Base-by-base conservation (phyloP, 441 rosid species). In the Aleurites moluccanus region DNA sequence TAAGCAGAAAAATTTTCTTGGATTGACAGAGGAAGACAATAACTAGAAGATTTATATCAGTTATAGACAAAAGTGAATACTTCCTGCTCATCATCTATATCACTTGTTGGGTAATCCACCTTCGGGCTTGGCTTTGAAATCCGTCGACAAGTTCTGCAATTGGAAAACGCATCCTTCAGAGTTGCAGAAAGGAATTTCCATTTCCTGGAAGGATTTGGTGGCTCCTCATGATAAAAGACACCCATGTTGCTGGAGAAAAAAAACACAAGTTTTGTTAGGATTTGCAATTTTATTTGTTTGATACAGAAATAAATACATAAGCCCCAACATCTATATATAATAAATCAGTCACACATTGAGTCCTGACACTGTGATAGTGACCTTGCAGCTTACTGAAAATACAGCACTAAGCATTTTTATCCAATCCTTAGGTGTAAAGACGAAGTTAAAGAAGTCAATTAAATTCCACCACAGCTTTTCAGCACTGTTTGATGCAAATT, bases 101-200 rank as follows among this genome's bases (percentile, higher is more conserved):
- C 92, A 42, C 72, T 84, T 42, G 73, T 52, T 66, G 77, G 69
- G 62, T 78, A 33, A 14, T 86, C 88, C 67, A 85, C 86, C 66
- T 84, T 84, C 0, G 85, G 87, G 67, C 83, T 77, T 3, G 88
- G 80, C 70, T 35, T 64, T 0, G 86, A 78, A 77, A 85, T 67
- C 75, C 77, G 78, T 15, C 89, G 81, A 81, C 88, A 88, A 65
- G 64, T 78, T 63, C 75, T 80, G 80, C 97, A 94, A 67, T 78
- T 83, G 52, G 85, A 84, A 75, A 94, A 85, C 2, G 87, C 93
- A 76, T 88, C 97, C 83, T 83, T 90, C 53, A 92, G 70, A 35
- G 86, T 77, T 61, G 86, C 75, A 42, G 84, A 55, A n/a, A 90
- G 62, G 81, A 88, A 82, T 52, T 84, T 89, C 85, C 92, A 85